phyloP scores from a whole-genome alignment of 2,329 filamentous ascomycete species.

The Pestalotiopsis sp. region DNA sequence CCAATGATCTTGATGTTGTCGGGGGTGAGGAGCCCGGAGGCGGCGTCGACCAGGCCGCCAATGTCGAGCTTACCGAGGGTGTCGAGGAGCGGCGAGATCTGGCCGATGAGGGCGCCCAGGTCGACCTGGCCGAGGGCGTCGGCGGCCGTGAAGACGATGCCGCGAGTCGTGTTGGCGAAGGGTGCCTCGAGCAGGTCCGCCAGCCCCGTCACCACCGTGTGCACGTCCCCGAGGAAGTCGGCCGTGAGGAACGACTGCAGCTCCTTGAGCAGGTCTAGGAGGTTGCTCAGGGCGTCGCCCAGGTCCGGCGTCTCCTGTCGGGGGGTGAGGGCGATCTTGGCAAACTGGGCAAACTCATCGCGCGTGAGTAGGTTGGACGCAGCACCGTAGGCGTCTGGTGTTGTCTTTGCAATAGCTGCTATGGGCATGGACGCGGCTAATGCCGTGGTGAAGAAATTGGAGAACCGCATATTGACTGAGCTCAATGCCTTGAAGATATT shows the following conservation, averaged over 20 bases:
- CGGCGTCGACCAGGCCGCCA: not conserved
- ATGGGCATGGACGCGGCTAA: slow-evolving; percentile 7
- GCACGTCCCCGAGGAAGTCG: slow-evolving; percentile 13
- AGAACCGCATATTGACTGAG: slow-evolving; percentile 9
- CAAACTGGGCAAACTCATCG: not conserved
- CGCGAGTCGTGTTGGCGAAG: slow-evolving; percentile 43
- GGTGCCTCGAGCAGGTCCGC: slow-evolving; percentile 14
- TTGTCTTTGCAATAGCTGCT: not conserved
- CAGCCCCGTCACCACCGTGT: slow-evolving; percentile 10
- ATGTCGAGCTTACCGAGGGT: slow-evolving; percentile 5
- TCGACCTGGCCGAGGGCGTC: slow-evolving; percentile 9
- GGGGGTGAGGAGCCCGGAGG: not conserved
- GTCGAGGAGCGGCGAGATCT: not conserved
- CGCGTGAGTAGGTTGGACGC: not conserved
- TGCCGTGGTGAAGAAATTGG: slow-evolving; percentile 1
- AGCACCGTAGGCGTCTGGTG: not conserved
- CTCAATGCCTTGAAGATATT: not conserved
- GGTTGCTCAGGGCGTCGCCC: not conserved
- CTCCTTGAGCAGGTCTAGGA: slow-evolving; percentile 13
- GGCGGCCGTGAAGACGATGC: slow-evolving; percentile 44
- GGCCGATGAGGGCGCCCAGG: not conserved
- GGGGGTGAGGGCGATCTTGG: not conserved
- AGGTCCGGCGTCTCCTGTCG: slow-evolving; percentile 1
- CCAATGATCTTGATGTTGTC: slow-evolving; percentile 3
- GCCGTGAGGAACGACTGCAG: slow-evolving; percentile 4